Evolutionary conservation across 768 basidiomycete species (phyloP).

Genomic region (Leucocoprinus leucothites): DNA sequence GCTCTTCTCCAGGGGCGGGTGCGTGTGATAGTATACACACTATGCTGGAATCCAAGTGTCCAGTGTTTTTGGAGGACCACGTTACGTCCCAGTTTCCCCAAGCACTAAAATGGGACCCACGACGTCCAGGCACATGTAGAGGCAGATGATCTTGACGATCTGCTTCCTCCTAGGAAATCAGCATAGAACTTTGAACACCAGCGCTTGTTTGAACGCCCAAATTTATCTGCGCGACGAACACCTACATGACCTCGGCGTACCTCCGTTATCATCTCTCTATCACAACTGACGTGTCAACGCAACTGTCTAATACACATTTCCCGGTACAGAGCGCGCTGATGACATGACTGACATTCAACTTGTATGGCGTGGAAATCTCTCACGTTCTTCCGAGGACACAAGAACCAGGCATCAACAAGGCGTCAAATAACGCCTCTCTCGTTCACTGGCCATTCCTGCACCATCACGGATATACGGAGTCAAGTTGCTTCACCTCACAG

Average conservation of each 20-base stretch:
- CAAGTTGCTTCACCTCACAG: no score
- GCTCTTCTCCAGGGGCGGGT: not conserved
- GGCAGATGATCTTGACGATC: not conserved
- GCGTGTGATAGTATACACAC: not conserved
- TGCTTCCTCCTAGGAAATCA: no score
- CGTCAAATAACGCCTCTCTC: not conserved
- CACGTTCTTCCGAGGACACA: not conserved
- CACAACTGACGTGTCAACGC: constrained; percentile 7
- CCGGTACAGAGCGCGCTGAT: not conserved
- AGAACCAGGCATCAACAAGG: not conserved
- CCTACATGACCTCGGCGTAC: no score
- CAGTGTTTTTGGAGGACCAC: not conserved
- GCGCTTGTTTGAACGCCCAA: no score
- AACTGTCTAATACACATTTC: not conserved
- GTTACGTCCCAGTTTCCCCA: not conserved
- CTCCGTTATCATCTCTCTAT: not conserved
- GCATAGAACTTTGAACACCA: no score
- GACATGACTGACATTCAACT: not conserved
- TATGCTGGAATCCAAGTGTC: not conserved
- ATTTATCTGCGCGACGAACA: no score
- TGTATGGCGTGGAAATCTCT: constrained; percentile 2
- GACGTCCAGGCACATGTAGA: no score
- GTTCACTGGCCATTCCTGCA: not conserved
- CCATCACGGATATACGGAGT: no score
- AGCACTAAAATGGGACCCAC: not conserved